Evolutionary conservation across 2,329 filamentous ascomycete species (phyloP), one percentile per base, ranked within the genome.

Genomic region (Apiospora malaysiana): DNA sequence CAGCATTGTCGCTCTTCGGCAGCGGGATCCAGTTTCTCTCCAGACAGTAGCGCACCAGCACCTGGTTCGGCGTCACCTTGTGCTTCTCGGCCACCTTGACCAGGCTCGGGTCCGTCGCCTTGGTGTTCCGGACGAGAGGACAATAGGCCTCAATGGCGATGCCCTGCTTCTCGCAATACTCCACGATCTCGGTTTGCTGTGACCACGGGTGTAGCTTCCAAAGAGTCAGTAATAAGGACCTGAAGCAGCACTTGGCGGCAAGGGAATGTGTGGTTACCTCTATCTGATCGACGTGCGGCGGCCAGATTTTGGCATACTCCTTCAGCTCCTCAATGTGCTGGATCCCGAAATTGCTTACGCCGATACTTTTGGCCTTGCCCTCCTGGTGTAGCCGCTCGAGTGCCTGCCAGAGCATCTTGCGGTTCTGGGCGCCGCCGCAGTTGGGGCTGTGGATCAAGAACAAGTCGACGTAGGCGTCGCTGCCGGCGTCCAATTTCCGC

Each of bases 201-300:
- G 86, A 88, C 91, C 91, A 93, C 0, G 92, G 91, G 77, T 94
- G 92, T 32, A 93, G 86, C 90, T 93, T 70, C 66, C 86, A n/a
- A 88, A 68, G 59, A 46, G 32, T 63, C 16, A 67, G 27, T 32
- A 68, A 21, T 25, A 40, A 23, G 42, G 27, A 18, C 2, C n/a
- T 59, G 7, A 18, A 9, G 3, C 0, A 9, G 42, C 18, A 27
- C 7, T 16, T 46, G 32, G 27, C 4, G 12, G 0, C 23, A 59
- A 10, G 2, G 12, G 43, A 47, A 21, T 32, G 27, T 4, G 5
- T 32, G 80, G 84, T 78, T 78, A 91, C 91, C 86, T 93, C 91
- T 73, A 93, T 89, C 79, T 94, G 92, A 77, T 75, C 73, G 12
- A 71, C 72, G 40, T 51, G 49, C 25, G 92, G 92, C 67, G 91